A percentile compares a stretch with the other conserved stretches of the same genome.
Evolutionary conservation across 495 filamentous ascomycete genomes (phyloP).

Genomic region (Podospora fimiseda): DNA sequence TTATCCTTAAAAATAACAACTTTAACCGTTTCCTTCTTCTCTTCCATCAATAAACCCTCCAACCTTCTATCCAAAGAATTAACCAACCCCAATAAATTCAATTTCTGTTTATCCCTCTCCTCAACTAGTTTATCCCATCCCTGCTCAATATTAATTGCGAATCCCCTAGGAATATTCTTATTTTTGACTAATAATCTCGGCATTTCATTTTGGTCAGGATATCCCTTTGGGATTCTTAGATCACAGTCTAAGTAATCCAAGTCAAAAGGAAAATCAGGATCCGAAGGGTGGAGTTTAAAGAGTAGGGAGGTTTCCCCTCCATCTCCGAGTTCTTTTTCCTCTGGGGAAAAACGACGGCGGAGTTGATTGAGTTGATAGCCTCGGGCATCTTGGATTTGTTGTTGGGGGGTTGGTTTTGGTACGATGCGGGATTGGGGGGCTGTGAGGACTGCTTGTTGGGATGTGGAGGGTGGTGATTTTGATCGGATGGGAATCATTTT

Average conservation of each 20-base stretch:
- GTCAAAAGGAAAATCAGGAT: constrained; percentile 82
- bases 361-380: constrained; percentile 74
- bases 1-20: constrained; percentile 61
- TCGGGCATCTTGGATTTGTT: constrained; percentile 61
- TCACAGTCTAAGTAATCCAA: constrained; percentile 64
- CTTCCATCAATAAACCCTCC: constrained; percentile 62
- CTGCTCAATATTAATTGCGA: constrained; percentile 70
- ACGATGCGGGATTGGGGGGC: constrained; percentile 45
- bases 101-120: constrained; percentile 43
- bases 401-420: constrained; percentile 57
- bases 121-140: constrained; percentile 68
- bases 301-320: constrained; percentile 46
- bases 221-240: constrained; percentile 59
- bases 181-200: constrained; percentile 65
- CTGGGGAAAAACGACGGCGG: constrained; percentile 61
- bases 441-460: constrained; percentile 34
- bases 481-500: constrained; percentile 26
- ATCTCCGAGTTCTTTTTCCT: constrained; percentile 46
- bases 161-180: constrained; percentile 70
- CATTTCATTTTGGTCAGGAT: constrained; percentile 50
- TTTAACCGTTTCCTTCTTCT: constrained; percentile 73
- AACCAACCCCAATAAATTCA: constrained; percentile 60
- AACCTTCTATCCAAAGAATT: constrained; percentile 71
- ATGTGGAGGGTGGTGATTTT: constrained; percentile 9
- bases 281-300: constrained; percentile 69